Evolutionary conservation across 306 rosid species (phyloP), one percentile per base, ranked within the genome.

Genomic region (Lagenaria siceraria): DNA sequence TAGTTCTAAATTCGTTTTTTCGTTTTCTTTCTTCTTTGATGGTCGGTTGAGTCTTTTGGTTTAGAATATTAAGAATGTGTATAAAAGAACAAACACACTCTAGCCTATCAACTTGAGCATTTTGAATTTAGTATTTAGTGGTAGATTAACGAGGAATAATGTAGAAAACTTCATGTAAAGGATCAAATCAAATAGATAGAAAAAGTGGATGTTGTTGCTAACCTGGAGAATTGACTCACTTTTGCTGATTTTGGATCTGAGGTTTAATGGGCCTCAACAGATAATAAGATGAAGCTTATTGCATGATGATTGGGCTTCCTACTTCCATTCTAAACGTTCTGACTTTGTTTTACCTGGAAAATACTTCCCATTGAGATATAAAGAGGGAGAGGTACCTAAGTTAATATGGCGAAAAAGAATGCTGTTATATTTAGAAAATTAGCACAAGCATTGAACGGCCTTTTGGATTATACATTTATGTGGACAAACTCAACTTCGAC

Each of bases 261-360:
- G 72, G 49, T 65, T 27, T 65, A 35, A 65, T 19, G 48, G 48
- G 72, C 72, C 36, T 65, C 72, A 10, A 36, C 74, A 21, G 74
- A 68, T 21, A 21, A 22, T 68, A 21, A 22, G 53, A 1, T 68
- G 33, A 68, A 68, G 33, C 53, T 40, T 24, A 42, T 46, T 24
- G 75, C 40, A 46, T 48, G 58, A 48, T 8, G 76, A 25, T 48
- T 71, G 40, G 76, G 58, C 76, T 46, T 22, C 38, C 38, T 48
- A 71, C 56, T 7, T 25, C 24, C 58, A 15, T 71, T 46, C 40
- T 71, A 71, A 71, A 25, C 9, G 15, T 27, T 48, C 76, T 15
- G 59, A 46, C 58, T 71, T 71, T 48, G 76, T 7, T 70, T 70
- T 48, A 43, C 76, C 76, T 48, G 76, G 58, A 71, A 71, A 73